Evolutionary conservation across 306 rosid genomes (phyloP).

Genomic region (Quercus glauca): DNA sequence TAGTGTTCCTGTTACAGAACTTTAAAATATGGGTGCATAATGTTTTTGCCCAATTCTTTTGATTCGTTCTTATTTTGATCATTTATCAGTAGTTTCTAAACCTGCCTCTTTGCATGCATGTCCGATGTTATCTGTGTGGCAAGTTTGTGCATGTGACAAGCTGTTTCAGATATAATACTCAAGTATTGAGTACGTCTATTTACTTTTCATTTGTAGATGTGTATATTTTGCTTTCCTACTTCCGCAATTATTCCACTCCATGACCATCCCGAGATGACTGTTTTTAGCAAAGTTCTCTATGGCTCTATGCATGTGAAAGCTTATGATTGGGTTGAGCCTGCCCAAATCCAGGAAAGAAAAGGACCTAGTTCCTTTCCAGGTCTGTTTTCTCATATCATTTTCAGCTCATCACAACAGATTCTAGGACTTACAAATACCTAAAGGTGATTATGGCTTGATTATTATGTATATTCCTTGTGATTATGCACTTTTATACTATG

Average conservation of each 20-base stretch:
- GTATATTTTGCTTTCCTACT: constrained; percentile 88
- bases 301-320: constrained; percentile 97
- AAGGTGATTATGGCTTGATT: background rate
- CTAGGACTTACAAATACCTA: background rate
- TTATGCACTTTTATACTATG: background rate
- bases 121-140: background rate
- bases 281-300: constrained; percentile 87
- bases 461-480: background rate
- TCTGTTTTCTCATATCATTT: constrained; percentile 25
- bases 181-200: background rate
- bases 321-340: constrained; percentile 96
- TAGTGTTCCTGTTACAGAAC: background rate
- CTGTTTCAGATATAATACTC: background rate
- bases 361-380: constrained; percentile 55
- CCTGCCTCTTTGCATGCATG: background rate
- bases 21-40: background rate
- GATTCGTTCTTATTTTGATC: background rate
- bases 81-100: background rate
- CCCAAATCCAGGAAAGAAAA: constrained; percentile 54
- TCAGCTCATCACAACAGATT: background rate
- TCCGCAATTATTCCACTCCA: constrained; percentile 90
- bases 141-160: background rate
- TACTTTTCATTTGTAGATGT: constrained; percentile 55
- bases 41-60: background rate
- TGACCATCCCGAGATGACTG: constrained; percentile 98